phyloP scores from a whole-genome alignment of 23 red algal species.

The Agarophyton chilense region DNA sequence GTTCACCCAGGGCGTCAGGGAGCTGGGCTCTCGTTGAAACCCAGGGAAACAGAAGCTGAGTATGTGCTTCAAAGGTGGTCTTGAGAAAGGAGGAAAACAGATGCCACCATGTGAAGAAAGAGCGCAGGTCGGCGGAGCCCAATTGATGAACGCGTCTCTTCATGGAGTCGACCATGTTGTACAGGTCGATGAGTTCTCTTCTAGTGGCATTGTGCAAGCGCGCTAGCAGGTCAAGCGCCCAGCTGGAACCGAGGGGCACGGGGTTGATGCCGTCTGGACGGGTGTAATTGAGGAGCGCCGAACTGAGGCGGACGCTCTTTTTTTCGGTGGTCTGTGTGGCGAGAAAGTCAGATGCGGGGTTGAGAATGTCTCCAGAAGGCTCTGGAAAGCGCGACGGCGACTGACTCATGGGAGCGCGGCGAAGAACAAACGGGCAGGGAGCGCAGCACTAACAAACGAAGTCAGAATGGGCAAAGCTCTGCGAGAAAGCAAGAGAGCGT shows the following conservation, averaged over 20 bases:
- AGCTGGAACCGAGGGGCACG: slow-evolving; percentile 44
- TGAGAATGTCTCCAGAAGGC: slow-evolving; percentile 1
- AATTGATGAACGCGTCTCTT: slow-evolving; percentile 41
- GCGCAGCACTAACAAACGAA: no score
- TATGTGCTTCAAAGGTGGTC: slow-evolving; percentile 35
- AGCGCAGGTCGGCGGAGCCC: slow-evolving; percentile 37
- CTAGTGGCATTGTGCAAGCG: slow-evolving; percentile 73
- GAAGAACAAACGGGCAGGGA: not conserved
- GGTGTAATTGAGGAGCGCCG: slow-evolving; percentile 60
- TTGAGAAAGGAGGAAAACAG: slow-evolving; percentile 62
- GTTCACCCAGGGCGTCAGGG: slow-evolving; percentile 35
- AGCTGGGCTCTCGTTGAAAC: not conserved
- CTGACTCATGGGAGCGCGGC: not conserved
- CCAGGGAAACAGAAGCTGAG: slow-evolving; percentile 56
- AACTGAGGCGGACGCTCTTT: slow-evolving; percentile 64
- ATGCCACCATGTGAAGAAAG: slow-evolving; percentile 75
- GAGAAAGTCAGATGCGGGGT: slow-evolving; percentile 45
- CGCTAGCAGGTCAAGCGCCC: slow-evolving; percentile 52
- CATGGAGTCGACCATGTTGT: slow-evolving; percentile 79
- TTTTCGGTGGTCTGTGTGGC: not conserved
- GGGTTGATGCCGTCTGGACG: slow-evolving; percentile 58
- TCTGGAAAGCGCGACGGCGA: not conserved
- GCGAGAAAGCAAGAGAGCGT: no score
- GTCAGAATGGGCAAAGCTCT: no score
- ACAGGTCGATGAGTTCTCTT: slow-evolving; percentile 65